These are phyloP conservation scores for Dacryopinax primogenitus DNA, from an alignment of 768 basidiomycete species.

Conservation along the genomic window DNA sequence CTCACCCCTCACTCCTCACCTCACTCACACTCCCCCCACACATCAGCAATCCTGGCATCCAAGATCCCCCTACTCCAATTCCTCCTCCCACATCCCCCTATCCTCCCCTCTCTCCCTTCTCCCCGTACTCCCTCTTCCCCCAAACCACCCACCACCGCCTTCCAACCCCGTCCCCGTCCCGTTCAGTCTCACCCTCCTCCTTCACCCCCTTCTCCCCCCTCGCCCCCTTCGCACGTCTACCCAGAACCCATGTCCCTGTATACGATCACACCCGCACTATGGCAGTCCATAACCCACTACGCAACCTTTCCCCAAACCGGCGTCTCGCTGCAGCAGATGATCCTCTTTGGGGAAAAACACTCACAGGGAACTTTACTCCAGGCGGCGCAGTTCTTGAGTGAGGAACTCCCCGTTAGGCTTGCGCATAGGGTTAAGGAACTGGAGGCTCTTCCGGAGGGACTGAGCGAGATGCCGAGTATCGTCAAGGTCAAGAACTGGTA, in stretches of 20 bases:
- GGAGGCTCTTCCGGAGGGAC: conserved; percentile 81
- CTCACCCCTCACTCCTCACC: too few relatives aligned
- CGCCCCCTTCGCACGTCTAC: background rate
- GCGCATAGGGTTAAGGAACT: conserved; percentile 95
- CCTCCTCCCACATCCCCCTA: background rate
- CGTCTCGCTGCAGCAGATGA: conserved; percentile 96
- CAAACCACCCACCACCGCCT: background rate
- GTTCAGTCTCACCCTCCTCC: background rate
- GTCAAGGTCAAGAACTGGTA: conserved; percentile 97
- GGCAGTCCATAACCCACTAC: conserved; percentile 86
- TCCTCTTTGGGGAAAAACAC: conserved; percentile 91
- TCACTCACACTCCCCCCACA: background rate
- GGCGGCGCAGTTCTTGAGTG: conserved; percentile 79
- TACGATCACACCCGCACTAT: conserved; percentile 62
- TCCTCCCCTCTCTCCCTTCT: background rate
- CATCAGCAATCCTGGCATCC: background rate
- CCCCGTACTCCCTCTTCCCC: background rate
- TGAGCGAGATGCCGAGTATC: conserved; percentile 84
- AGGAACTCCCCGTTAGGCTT: conserved; percentile 88
- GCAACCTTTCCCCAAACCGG: conserved; percentile 88
- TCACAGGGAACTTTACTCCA: conserved; percentile 87
- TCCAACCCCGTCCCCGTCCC: background rate
- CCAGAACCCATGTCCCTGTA: conserved; percentile 28
- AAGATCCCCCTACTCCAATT: conserved; percentile 2
- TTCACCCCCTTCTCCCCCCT: background rate